A percentile compares a stretch with the other conserved stretches of the same genome.
These are phyloP conservation scores for Cladophialophora yegresii DNA, from an alignment of 2,329 filamentous ascomycete genomes.

Conservation along the genomic window DNA sequence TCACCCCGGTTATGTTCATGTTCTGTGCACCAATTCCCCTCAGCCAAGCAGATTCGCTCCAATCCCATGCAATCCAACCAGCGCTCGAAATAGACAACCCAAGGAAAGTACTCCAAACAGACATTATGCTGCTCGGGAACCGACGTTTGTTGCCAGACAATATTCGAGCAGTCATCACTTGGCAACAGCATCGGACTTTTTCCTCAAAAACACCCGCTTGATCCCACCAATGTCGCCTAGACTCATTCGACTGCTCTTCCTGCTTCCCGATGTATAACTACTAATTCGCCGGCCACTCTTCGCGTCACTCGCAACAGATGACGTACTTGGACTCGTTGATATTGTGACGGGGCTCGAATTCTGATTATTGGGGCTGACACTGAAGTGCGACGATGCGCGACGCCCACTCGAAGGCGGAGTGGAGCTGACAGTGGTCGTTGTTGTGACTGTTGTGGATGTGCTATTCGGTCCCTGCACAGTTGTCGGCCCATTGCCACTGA, in stretches of 20 bases:
- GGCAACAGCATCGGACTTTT: conserved; percentile 25
- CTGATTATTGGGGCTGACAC: conserved; percentile 18
- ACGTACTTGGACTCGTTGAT: conserved; percentile 22
- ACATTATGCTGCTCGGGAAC: neutral
- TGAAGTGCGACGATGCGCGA: conserved; percentile 20
- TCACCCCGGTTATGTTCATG: neutral
- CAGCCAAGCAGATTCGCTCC: no score
- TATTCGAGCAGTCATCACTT: neutral
- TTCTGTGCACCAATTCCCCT: neutral
- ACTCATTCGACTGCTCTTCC: conserved; percentile 30
- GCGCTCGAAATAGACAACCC: neutral
- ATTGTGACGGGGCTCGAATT: conserved; percentile 22
- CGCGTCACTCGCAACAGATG: conserved; percentile 15
- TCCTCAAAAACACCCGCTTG: conserved; percentile 36
- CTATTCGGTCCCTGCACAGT: conserved; percentile 22
- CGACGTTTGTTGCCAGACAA: neutral
- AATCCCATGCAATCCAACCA: neutral
- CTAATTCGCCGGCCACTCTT: conserved; percentile 18
- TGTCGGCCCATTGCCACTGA: conserved; percentile 29
- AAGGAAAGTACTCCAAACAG: neutral
- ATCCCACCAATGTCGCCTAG: conserved; percentile 36
- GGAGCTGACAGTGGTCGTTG: conserved; percentile 29
- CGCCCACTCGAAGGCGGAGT: conserved; percentile 14
- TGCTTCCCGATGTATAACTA: conserved; percentile 16
- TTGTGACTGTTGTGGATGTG: conserved; percentile 32